Conservation (phyloP, 192 early-diverging fungal species). For the Gamsiella multidivaricata region DNA sequence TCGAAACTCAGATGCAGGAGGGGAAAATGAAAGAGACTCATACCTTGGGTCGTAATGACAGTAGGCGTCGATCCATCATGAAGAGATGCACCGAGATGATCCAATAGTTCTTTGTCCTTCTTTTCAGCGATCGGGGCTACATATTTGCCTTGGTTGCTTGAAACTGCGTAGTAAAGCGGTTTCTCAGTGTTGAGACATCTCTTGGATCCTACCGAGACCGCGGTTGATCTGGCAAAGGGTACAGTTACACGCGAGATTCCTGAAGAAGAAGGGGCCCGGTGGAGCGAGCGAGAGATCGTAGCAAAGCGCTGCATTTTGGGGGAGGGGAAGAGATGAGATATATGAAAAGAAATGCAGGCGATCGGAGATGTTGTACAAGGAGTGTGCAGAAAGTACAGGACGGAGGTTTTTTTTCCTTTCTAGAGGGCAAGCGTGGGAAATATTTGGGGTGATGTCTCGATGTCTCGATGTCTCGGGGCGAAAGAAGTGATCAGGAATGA, state of each 20-base stretch:
- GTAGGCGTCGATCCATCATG: slow-evolving; percentile 3
- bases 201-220: not conserved
- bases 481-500: no score
- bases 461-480: no score
- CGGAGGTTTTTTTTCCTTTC: no score
- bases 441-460: no score
- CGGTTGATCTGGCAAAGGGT: not conserved
- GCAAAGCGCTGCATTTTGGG: slow-evolving; percentile 14
- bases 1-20: not conserved
- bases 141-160: no score
- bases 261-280: not conserved
- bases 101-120: slow-evolving; percentile 5
- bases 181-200: slow-evolving; percentile 18
- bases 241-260: no score
- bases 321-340: not conserved
- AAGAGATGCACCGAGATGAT: slow-evolving; percentile 6
- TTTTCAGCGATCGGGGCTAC: no score
- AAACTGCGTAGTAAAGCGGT: slow-evolving; percentile 16
- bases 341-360: no score
- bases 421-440: no score
- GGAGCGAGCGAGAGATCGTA: not conserved
- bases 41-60: slow-evolving; percentile 26
- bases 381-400: no score
- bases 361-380: no score
- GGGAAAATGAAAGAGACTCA: not conserved